Conservation (phyloP, 306 rosid genomes). For the Dryas octopetala region DNA sequence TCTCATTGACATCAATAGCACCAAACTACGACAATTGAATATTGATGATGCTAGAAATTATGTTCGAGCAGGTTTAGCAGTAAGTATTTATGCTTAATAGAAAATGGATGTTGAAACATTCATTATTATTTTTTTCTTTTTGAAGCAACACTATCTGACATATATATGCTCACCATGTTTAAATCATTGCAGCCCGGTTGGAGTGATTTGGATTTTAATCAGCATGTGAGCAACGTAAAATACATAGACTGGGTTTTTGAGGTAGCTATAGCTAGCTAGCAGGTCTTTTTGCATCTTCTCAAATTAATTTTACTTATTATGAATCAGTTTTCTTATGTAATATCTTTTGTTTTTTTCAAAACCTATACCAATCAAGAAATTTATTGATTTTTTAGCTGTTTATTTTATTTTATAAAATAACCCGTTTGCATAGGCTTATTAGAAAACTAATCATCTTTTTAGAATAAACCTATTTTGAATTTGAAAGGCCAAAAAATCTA, state of each 20-base stretch:
- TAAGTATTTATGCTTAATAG: neutral
- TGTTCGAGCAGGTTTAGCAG: neutral
- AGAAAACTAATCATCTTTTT: too few relatives aligned
- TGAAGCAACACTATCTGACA: too few relatives aligned
- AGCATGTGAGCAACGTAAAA: constrained; percentile 25
- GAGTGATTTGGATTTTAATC: constrained; percentile 27
- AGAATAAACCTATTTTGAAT: too few relatives aligned
- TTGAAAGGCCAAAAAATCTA: too few relatives aligned
- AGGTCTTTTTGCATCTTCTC: neutral
- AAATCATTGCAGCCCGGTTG: constrained; percentile 14
- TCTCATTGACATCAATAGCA: neutral
- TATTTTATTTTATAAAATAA: too few relatives aligned
- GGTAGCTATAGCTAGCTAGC: neutral
- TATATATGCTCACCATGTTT: too few relatives aligned
- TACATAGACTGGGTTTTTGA: constrained; percentile 23
- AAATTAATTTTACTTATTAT: too few relatives aligned
- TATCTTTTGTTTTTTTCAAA: too few relatives aligned
- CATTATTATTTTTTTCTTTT: neutral
- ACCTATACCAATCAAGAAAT: too few relatives aligned
- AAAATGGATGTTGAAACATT: neutral
- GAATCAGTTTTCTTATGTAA: too few relatives aligned
- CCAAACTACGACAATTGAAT: neutral
- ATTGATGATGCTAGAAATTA: neutral
- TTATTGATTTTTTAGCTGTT: too few relatives aligned
- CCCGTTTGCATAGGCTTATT: too few relatives aligned